Evolutionary conservation across 129 eudicot species (phyloP), one percentile per base, ranked within the genome.

Genomic region (Centaurea solstitialis): DNA sequence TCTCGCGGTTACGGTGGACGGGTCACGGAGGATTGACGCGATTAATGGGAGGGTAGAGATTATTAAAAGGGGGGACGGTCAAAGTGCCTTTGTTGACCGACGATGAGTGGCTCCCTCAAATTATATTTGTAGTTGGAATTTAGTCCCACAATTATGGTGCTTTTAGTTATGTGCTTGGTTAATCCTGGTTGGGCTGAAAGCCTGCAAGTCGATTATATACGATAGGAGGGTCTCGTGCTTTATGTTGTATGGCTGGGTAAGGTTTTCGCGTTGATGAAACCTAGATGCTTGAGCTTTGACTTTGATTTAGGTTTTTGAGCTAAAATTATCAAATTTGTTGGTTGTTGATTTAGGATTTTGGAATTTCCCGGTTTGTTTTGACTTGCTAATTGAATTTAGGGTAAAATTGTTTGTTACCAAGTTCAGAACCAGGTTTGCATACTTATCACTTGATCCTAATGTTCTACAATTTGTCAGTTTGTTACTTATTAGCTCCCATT

Each of bases 371-470:
- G 65, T 17, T 64, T 64, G 68, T 15, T 7, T 22, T 64, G 28
- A 64, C 30, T 64, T 64, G 9, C 68, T 64, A 3, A 21, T 64
- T 64, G 6, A 22, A 64, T 6, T 64, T 64, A 7, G 68, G 30
- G 28, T 64, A 64, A 22, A 64, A 3, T 20, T 20, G 68, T 64
- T 4, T 64, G 68, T 64, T 30, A 21, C 13, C 10, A 64, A 21
- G 15, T 8, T 64, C 28, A 64, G 10, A 62, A 21, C 8, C 28
- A 21, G 68, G 68, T 7, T 45, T 12, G 18, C n/a, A 1, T 75
- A 43, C 53, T 75, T 26, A 74, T 74, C 66, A n/a, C 65, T 40
- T 65, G 72, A 76, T 37, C 65, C 38, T 37, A 76, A 62, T 18
- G 70, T 64, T n/a, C n/a, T 13, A 43, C 24, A 18, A 1, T 17